Evolutionary conservation across 768 basidiomycete genomes (phyloP), one percentile per base, ranked within the genome.

Genomic region (Leccinum pellstonianum): DNA sequence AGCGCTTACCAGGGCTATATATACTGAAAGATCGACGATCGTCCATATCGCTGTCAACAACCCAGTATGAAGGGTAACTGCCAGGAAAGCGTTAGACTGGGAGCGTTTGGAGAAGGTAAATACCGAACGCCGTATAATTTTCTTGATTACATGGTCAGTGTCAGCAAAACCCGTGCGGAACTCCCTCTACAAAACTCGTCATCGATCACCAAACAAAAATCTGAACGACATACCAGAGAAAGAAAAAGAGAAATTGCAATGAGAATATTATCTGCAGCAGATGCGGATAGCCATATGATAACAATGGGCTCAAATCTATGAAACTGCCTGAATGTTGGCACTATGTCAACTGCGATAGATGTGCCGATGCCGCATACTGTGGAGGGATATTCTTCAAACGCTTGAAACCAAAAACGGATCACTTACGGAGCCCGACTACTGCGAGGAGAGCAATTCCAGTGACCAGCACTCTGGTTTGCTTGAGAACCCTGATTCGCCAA

Each of bases 211-310:
- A 9, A 31, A 31, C 15, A n/a, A 25, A n/a, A 25, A 33, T 54
- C 17, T 2, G 23, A 17, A 52, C 21, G 33, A 67, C 77, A 21
- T 60, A 81, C 83, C 69, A 85, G 66, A 38, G 73, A 77, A 52
- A 72, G 64, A 7, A 78, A 77, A 6, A 85, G 73, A 1, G 75
- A 61, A 0, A 66, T 56, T 1, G 84, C 79, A 52, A 85, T 85
- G 10, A 82, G 61, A 8, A 79, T 62, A 64, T 85, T 84, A 11
- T 78, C 76, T 11, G 76, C 68, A 5, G 77, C 78, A 12, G 81
- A 76, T 0, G 77, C 66, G 17, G 76, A 64, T 31, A 85, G 77
- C 83, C 83, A 85, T 9, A 72, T 38, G 35, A 73, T 71, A 48
- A 70, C 72, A 46, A 74, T 56, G 12, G 64, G 58, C 54, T 74